Base-by-base conservation (phyloP, 1,284 basidiomycete genomes). In the Grifola frondosa region DNA sequence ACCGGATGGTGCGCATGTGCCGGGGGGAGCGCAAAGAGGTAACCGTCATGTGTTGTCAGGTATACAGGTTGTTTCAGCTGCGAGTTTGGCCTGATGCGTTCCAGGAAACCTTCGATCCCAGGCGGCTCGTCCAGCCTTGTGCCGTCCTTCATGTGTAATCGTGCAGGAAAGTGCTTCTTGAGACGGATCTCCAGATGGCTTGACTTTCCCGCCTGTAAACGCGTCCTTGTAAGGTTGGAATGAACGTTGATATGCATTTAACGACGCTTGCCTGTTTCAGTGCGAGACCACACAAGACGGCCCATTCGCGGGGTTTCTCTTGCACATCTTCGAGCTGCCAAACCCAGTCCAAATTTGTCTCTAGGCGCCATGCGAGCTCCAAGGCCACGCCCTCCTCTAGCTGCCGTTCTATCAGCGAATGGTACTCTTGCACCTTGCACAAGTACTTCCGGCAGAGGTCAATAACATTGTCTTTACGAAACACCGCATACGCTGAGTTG, bases 271-370 rank as follows among this genome's bases (percentile, higher is more conserved):
- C 88, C 68, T 85, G 78, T 52, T 74, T 73, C 46, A 91, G 68
- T 17, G 85, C 78, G 24, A 90, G 56, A 16, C 90, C 91, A 53
- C 76, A 85, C 10, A 93, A 63, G 1, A 90, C 79, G 2, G 76
- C 75, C 85, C 87, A 91, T 29, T 75, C 71, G 30, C 90, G 75
- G n/a, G 65, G 57, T 38, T 74, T 64, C 11, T 80, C 85, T 17
- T 78, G 69, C 2, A 85, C 70, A 54, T 89, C 87, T 13, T 70
- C 63, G 20, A 82, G 75, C 33, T 85, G 70, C 78, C 81, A 84
- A 28, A 91, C 72, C 91, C 91, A 94, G 59, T 94, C 89, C 34
- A 92, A 62, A 50, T 78, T 78, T 1, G 78, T 78, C 32, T 77
- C 81, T 37, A 74, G 64, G 21, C 88, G 74, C 91, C 91, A 94